Evolutionary conservation across 2,329 filamentous ascomycete species (phyloP), one percentile per base, ranked within the genome.

Genomic region (Daldinia sp.): DNA sequence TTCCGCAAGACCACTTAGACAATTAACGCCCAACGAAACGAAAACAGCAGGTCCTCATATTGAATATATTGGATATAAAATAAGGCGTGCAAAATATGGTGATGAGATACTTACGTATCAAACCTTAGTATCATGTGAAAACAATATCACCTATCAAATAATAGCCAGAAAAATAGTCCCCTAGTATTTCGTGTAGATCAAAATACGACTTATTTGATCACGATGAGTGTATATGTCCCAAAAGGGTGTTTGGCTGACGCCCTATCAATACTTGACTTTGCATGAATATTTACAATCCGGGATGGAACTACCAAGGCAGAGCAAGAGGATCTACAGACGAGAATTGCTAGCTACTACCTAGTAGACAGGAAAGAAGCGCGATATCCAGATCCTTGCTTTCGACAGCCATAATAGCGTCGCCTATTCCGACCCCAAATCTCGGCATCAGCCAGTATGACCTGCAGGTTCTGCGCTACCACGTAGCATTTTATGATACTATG

Each of bases 381-480:
- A 54, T 57, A 54, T 57, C 64, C 37, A 32, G 37, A 64, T 57
- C 64, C 64, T 64, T 67, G 64, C 35, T 64, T 49, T 35, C 51
- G 21, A 52, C 34, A 41, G 29, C 55, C 15, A 63, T 61, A 61
- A 54, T 53, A 61, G 54, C 43, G 52, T 57, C 39, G 54, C 58
- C 48, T 58, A 55, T 63, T 54, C 50, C 37, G 61, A 56, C 61
- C 55, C 64, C 55, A 63, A 67, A 59, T 49, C 58, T 64, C 41
- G 51, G 61, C 56, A 43, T 64, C 56, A 51, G 4, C 52, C 47
- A 62, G 61, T 50, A 61, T 67, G 58, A 48, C 64, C 64, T 67
- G 61, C 61, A 67, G 54, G 45, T 48, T 52, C 53, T 60, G 58
- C 61, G 48, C 54, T 62, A 64, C 53, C 54, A 63, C 63, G 48